These are phyloP conservation scores for Ceratocystiopsis sp. DNA, from an alignment of 2,329 filamentous ascomycete species.

Conservation along the genomic window DNA sequence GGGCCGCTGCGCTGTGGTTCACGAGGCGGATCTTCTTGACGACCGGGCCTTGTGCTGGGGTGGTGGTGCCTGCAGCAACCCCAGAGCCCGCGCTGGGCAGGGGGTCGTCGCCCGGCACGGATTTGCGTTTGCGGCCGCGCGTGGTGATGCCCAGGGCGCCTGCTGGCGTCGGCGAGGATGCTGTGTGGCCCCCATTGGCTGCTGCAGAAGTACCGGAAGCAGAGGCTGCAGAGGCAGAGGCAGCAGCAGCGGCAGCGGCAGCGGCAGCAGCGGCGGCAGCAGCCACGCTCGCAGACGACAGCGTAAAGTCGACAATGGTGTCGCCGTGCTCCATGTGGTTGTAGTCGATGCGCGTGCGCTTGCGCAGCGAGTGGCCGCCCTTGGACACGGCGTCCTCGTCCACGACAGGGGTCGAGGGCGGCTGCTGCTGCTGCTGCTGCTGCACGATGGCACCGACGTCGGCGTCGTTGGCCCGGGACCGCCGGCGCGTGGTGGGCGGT, in stretches of 20 bases:
- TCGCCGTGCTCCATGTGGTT: conserved; percentile 35
- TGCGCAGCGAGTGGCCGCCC: conserved; percentile 41
- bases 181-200: not conserved
- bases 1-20: conserved; percentile 1
- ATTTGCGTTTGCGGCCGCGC: conserved; percentile 17
- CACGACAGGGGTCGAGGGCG: conserved; percentile 15
- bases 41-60: conserved; percentile 6
- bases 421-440: conserved; percentile 15
- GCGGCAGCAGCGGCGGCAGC: not conserved
- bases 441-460: conserved; percentile 15
- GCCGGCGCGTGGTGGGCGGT: conserved; percentile 19
- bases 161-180: too few relatives aligned
- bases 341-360: conserved; percentile 40
- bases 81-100: too few relatives aligned
- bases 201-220: not conserved
- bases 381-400: conserved; percentile 34
- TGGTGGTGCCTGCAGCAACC: conserved; percentile 11
- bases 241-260: conserved; percentile 5
- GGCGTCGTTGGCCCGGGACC: conserved; percentile 26
- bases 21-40: conserved; percentile 21
- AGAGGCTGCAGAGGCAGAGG: not conserved
- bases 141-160: not conserved
- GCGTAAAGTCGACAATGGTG: conserved; percentile 6
- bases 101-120: too few relatives aligned
- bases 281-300: too few relatives aligned